Evolutionary conservation across 345 rosid species (phyloP).

Genomic region (Adansonia digitata): DNA sequence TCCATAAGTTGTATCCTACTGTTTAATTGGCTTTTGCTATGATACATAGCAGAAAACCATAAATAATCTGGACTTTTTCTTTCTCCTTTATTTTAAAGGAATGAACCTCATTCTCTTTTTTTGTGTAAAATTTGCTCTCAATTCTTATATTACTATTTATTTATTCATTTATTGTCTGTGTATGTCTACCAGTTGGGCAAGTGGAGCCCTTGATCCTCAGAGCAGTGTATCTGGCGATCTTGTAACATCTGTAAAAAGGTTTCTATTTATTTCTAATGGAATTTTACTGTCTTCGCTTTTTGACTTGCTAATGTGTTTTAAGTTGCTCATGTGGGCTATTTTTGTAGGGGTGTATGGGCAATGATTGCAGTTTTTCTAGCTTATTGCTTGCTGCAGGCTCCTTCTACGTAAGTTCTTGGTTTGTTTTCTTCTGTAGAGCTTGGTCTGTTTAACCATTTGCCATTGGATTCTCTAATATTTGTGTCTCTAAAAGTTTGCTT

Average conservation of each 20-base stretch:
- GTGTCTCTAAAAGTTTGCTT: neutral
- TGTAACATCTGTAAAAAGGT: conserved; percentile 95
- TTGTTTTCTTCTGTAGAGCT: neutral
- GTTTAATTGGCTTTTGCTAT: neutral
- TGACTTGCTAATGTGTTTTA: conserved; percentile 8
- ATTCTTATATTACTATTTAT: neutral
- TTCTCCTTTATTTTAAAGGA: neutral
- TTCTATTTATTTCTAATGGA: conserved; percentile 12
- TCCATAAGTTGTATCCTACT: neutral
- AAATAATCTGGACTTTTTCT: neutral
- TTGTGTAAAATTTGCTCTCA: neutral
- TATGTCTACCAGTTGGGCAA: conserved; percentile 68
- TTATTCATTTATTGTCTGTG: conserved; percentile 1
- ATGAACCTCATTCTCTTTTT: neutral
- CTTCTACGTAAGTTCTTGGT: conserved; percentile 71
- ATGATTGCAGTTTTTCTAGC: conserved; percentile 98
- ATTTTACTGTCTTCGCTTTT: neutral
- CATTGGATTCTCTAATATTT: neutral
- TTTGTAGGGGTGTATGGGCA: conserved; percentile 90
- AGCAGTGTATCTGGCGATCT: conserved; percentile 52
- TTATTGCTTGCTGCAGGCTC: conserved; percentile 95
- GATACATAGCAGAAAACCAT: neutral
- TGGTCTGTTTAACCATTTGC: neutral
- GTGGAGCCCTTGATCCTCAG: conserved; percentile 94
- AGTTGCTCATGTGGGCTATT: conserved; percentile 22